These are phyloP conservation scores for Apodospora peruviana DNA, from an alignment of 495 filamentous ascomycete genomes.

Conservation along the genomic window DNA sequence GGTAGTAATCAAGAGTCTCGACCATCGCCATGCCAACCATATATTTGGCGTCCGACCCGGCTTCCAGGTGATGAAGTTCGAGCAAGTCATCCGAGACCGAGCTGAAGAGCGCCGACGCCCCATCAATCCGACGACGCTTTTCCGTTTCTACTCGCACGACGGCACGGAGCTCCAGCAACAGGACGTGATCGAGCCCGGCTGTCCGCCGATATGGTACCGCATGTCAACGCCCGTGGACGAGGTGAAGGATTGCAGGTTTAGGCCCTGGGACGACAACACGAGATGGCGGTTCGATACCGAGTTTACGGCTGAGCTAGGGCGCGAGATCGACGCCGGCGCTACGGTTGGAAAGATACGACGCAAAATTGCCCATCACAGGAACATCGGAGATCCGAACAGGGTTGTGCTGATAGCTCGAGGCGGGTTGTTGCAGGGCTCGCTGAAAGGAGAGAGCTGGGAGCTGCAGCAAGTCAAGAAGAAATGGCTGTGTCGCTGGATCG, in stretches of 20 bases:
- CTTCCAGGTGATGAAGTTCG: slow-evolving; percentile 5
- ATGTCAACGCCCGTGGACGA: slow-evolving; percentile 6
- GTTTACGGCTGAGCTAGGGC: slow-evolving; percentile 7
- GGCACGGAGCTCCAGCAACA: slow-evolving; percentile 4
- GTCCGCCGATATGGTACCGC: slow-evolving; percentile 16
- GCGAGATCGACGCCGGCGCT: slow-evolving; percentile 17
- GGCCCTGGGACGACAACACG: too few species aligned
- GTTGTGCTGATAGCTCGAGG: slow-evolving; percentile 24
- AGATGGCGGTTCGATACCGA: slow-evolving; percentile 3
- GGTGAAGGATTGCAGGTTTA: too few species aligned
- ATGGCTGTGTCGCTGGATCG: slow-evolving; percentile 33
- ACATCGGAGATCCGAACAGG: slow-evolving; percentile 17
- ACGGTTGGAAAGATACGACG: slow-evolving; percentile 17
- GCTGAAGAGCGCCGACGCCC: not conserved
- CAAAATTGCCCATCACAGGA: slow-evolving; percentile 11
- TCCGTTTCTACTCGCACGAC: slow-evolving; percentile 5
- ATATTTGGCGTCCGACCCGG: not conserved
- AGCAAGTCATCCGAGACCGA: slow-evolving; percentile 4
- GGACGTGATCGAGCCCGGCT: not conserved
- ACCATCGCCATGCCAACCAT: slow-evolving; percentile 5
- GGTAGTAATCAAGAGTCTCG: slow-evolving; percentile 11
- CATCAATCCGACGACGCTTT: slow-evolving; percentile 3
- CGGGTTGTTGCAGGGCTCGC: slow-evolving; percentile 20
- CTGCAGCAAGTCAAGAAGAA: slow-evolving; percentile 15
- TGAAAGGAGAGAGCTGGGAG: slow-evolving; percentile 32